Evolutionary conservation across 768 basidiomycete genomes (phyloP), one percentile per base, ranked within the genome.

Genomic region (Serendipita sp.): DNA sequence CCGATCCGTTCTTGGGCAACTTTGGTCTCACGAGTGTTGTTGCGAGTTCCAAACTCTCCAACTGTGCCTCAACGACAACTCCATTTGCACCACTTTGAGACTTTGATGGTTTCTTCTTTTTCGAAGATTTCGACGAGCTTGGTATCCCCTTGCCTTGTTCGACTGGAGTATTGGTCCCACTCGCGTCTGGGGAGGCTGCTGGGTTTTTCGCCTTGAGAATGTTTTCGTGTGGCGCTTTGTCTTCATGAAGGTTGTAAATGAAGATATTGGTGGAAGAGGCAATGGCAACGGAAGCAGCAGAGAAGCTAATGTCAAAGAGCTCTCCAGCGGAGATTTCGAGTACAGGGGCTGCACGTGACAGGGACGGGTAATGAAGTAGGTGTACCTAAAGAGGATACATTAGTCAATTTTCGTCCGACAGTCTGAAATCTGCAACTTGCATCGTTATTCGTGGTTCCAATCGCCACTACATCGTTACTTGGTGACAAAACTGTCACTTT

Each of bases 401-500:
- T 67, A 62, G 4, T 62, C 62, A 23, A 23, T 1, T 23, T 23
- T 23, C 23, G 23, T 23, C 23, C 23, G 64, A 63, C 33, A 63
- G 64, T n/a, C 64, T 50, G 27, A 63, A 63, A 3, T 52, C 64
- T 64, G 66, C 53, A 11, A 44, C 63, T 69, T 79, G 92, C 89
- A 70, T 85, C 80, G 69, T 82, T 82, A 66, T 80, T 80, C 2
- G 91, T 91, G 27, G 84, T 73, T 10, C 75, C 90, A 40, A 85
- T 81, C 3, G 83, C 86, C 3, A 95, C 71, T 44, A 86, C 72
- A 29, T 74, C 77, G 27, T 80, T 79, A 68, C 85, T 78, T 3
- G 84, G 84, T 44, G 92, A 92, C 64, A 97, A 75, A 1, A 83
- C 80, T 1, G 92, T 93, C 27, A 93, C 85, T 84, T 90, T 94